Base-by-base conservation (phyloP, 257 asterid species). In the Plectranthus barbatus region DNA sequence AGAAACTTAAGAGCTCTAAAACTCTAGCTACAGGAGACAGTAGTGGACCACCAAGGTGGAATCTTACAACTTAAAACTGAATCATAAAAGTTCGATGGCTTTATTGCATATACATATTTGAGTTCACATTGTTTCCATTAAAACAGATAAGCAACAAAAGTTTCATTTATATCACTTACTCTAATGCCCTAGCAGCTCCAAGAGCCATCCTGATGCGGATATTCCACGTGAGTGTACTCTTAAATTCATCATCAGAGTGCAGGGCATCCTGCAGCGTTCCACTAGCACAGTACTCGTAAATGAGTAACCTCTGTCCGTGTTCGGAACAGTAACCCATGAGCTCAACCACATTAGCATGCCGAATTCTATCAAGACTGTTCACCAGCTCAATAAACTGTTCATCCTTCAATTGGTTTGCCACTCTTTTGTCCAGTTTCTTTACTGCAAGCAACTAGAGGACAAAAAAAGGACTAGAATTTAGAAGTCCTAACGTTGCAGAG, bases 121-220 rank as follows among this genome's bases (percentile, higher is more conserved):
- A 26, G 31, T 26, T 26, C 31, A 26, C 2, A 26, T 26, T 2
- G 31, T 26, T 26, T 26, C 31, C 31, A 26, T 26, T 26, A 26
- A 26, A 26, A 26, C 20, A 42, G 14, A 21, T 18, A 5, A 55
- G 44, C 7, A 49, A 17, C 15, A 12, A 70, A 70, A 48, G 10
- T 18, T 19, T 18, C 15, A 23, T 56, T 26, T 7, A 55, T 48
- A 55, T 66, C 41, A 78, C 97, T 70, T 73, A 92, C 99, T 89
- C 97, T 41, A 92, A 78, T 17, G 97, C 99, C 74, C 96, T 82
- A 58, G 99, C 99, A 84, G 97, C 96, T 75, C 94, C 96, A 67
- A 89, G 96, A 37, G 95, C 95, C 95, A 92, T 82, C 71, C 89
- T 79, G 75, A 92, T 77, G 58, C 99, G 97, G 34, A 76, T 77